A percentile compares a stretch with the other conserved stretches of the same genome.
Evolutionary conservation across 2,329 filamentous ascomycete genomes (phyloP).

Genomic region (Sphaerulina populicola): DNA sequence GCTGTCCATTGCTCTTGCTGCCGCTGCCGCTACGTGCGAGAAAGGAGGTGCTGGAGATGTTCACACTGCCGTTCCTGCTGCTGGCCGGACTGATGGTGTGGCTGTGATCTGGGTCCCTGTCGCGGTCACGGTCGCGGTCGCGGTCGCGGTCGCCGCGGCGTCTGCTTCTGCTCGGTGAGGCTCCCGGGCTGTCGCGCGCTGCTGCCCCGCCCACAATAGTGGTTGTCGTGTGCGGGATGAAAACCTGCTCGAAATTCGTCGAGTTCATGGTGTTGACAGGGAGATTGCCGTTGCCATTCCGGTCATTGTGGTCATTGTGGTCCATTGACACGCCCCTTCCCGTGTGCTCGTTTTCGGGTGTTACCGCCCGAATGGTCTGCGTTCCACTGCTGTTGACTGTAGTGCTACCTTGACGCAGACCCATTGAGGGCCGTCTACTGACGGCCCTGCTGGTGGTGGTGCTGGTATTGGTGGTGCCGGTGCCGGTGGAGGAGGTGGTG

Average conservation of each 20-base stretch:
- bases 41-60: slow-evolving; percentile 15
- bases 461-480: no score
- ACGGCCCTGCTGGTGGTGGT: not conserved
- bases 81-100: slow-evolving; percentile 20
- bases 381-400: slow-evolving; percentile 17
- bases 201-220: slow-evolving; percentile 23
- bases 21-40: slow-evolving; percentile 20
- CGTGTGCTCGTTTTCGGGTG: slow-evolving; percentile 46
- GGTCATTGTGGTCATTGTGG: slow-evolving; percentile 1
- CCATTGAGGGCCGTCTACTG: slow-evolving; percentile 18
- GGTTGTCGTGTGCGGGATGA: slow-evolving; percentile 27
- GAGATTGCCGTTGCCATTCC: slow-evolving; percentile 11
- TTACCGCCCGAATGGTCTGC: slow-evolving; percentile 54
- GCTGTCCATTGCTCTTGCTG: slow-evolving; percentile 25
- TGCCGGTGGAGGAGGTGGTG: not conserved
- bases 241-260: slow-evolving; percentile 27
- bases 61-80: slow-evolving; percentile 24
- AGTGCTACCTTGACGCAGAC: slow-evolving; percentile 20
- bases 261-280: slow-evolving; percentile 22
- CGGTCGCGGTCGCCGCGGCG: slow-evolving; percentile 10
- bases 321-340: slow-evolving; percentile 9
- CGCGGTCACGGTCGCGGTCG: slow-evolving; percentile 6
- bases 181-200: slow-evolving; percentile 14
- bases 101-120: slow-evolving; percentile 8
- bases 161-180: slow-evolving; percentile 17